These are phyloP conservation scores for Xylaria sp. DNA, from an alignment of 2,329 filamentous ascomycete genomes.

Conservation along the genomic window DNA sequence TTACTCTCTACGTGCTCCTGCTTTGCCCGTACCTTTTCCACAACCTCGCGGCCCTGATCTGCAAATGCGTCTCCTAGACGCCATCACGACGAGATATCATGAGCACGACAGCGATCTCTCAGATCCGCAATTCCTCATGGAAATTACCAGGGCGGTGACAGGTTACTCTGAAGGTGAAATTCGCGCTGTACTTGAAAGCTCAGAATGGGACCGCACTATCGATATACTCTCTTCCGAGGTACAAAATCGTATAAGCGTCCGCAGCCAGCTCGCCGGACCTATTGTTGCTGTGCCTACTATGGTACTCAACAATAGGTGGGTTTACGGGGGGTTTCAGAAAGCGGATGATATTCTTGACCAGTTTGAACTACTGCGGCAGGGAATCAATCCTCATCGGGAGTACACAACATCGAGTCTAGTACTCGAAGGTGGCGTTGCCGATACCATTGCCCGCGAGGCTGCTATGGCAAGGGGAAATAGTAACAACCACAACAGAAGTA, in stretches of 20 bases:
- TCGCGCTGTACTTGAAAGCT: constrained; percentile 29
- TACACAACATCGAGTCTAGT: constrained; percentile 28
- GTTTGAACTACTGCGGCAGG: constrained; percentile 62
- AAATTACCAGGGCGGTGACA: constrained; percentile 25
- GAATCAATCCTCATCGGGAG: constrained; percentile 17
- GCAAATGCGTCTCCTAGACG: constrained; percentile 49
- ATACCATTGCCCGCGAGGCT: constrained; percentile 23
- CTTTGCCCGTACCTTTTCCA: constrained; percentile 13
- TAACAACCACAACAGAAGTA: neutral
- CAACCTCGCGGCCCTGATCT: constrained; percentile 36
- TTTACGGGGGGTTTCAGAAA: constrained; percentile 75
- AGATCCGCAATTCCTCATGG: constrained; percentile 27
- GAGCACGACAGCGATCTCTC: constrained; percentile 50
- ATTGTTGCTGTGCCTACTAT: constrained; percentile 76
- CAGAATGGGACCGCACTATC: constrained; percentile 45
- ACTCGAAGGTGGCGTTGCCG: constrained; percentile 24
- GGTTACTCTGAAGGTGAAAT: constrained; percentile 23
- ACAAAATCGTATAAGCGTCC: constrained; percentile 26
- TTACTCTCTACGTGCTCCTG: constrained; percentile 21
- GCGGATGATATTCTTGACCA: constrained; percentile 67
- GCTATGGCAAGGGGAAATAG: constrained; percentile 3
- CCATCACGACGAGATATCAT: constrained; percentile 51
- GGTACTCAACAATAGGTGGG: constrained; percentile 70
- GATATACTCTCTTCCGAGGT: constrained; percentile 36
- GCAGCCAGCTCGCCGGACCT: constrained; percentile 37